Evolutionary conservation across 176 grass and related monocot genomes (phyloP).

Genomic region (Musa beccarii): DNA sequence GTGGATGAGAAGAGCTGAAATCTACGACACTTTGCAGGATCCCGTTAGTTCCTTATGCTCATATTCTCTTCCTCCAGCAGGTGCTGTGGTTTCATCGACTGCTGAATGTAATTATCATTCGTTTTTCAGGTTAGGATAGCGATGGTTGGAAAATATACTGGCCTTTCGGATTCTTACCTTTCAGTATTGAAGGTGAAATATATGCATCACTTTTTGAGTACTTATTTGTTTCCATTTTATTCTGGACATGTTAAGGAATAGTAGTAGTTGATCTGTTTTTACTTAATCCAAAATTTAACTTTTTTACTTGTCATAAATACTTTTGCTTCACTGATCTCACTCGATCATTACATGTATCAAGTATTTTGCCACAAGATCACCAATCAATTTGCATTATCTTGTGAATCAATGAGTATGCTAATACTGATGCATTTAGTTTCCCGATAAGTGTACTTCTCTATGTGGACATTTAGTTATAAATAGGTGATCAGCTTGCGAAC

Average conservation of each 20-base stretch:
- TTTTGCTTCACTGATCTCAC: not conserved
- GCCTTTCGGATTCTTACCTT: conserved; percentile 42
- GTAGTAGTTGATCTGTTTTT: too few species aligned
- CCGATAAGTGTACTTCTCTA: not conserved
- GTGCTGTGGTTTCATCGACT: conserved; percentile 1
- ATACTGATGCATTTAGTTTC: not conserved
- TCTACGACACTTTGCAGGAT: conserved; percentile 29
- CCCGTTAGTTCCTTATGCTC: conserved; percentile 32
- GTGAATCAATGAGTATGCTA: not conserved
- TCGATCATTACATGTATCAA: not conserved
- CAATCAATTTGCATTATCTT: not conserved
- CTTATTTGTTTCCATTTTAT: not conserved
- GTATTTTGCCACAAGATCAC: not conserved
- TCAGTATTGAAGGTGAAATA: conserved; percentile 40
- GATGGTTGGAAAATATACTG: conserved; percentile 47
- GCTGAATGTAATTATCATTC: conserved; percentile 3
- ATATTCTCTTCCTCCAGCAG: not conserved
- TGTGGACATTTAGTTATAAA: conserved; percentile 6
- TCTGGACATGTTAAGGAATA: not conserved
- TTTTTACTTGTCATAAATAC: not conserved
- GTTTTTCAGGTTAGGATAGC: conserved; percentile 36
- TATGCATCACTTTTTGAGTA: not conserved
- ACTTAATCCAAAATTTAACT: too few species aligned
- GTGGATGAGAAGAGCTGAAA: conserved; percentile 27
- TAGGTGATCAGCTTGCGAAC: not conserved